Evolutionary conservation across 352 stramenopile species (phyloP).

Genomic region (Phytophthora macrochlamydospora): DNA sequence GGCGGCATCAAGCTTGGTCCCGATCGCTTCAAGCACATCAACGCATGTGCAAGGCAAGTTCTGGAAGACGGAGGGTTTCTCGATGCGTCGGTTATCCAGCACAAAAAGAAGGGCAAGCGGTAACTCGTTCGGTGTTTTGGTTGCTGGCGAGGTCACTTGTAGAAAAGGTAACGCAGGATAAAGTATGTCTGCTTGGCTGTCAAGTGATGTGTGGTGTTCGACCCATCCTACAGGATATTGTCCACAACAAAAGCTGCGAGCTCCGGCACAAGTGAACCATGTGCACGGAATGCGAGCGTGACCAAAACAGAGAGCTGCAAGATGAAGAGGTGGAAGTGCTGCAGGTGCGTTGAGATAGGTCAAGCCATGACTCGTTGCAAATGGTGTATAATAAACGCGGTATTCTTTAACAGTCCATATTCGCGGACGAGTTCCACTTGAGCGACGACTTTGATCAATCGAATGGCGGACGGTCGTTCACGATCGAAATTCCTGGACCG

Average conservation of each 20-base stretch:
- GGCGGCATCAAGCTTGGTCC: slow-evolving; percentile 82
- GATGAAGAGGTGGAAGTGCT: slow-evolving; percentile 13
- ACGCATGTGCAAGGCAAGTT: slow-evolving; percentile 66
- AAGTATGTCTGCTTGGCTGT: background rate
- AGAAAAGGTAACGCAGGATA: too few relatives aligned
- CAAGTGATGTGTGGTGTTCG: background rate
- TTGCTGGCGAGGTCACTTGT: too few relatives aligned
- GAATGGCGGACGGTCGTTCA: slow-evolving; percentile 44
- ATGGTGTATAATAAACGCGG: too few relatives aligned
- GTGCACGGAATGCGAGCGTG: slow-evolving; percentile 2
- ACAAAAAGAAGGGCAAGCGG: slow-evolving; percentile 65
- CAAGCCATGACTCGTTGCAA: background rate
- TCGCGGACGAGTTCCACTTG: slow-evolving; percentile 55
- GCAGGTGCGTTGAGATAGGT: background rate
- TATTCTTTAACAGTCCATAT: slow-evolving; percentile 49
- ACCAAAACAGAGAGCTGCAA: slow-evolving; percentile 5
- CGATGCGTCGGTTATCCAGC: slow-evolving; percentile 19
- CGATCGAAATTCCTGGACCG: slow-evolving; percentile 46
- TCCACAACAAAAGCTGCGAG: background rate
- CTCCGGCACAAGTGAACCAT: slow-evolving; percentile 3
- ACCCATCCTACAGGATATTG: background rate
- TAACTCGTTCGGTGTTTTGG: slow-evolving; percentile 16
- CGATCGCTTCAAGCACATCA: slow-evolving; percentile 91
- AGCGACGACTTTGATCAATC: slow-evolving; percentile 44
- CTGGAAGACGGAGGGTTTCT: slow-evolving; percentile 80